Base-by-base conservation (phyloP, 176 grass and related monocot species). In the Juncus effusus region DNA sequence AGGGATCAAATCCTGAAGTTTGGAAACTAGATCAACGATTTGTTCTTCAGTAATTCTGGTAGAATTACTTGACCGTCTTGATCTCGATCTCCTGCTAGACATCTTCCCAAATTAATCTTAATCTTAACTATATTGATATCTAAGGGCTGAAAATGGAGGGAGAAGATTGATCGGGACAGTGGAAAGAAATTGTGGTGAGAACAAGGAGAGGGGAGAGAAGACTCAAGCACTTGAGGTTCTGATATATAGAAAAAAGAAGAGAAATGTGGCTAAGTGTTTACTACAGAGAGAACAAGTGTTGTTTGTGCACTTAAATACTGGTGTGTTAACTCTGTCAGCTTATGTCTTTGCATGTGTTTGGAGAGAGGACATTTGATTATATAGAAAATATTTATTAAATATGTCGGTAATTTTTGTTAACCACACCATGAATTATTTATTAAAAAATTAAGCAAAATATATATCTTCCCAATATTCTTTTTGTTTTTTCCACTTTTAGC, bases 1-100 rank as follows among this genome's bases (percentile, higher is more conserved):
- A 2, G 85, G 90, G 3, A 94, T 72, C 62, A 94, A 78, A 2
- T 79, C 82, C 70, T 94, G 82, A 7, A 94, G 69, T 72, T 94
- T 94, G 69, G 90, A 85, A 3, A 94, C 65, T 37, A 94, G 85
- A 63, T 88, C 85, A 13, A 83, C 67, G 68, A 94, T 83, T 73
- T 94, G 82, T 7, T 94, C 90, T 61, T 94, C 82, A 2, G 82
- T 82, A 58, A 85, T 83, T 67, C 72, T 67, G 13, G 36, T 51
- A 14, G 79, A 76, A 68, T 73, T 79, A 57, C 74, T 79, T 12
- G 81, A 13, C 36, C 71, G 72, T 74, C 84, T 79, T 15, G 89
- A 35, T 51, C 71, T 81, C 51, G 89, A 85, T 58, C 84, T 92
- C 71, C 84, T 66, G 67, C 81, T 92, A 36, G 84, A 92, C 89